phyloP scores from a whole-genome alignment of 2,329 filamentous ascomycete genomes.

The Fusarium nurragi region DNA sequence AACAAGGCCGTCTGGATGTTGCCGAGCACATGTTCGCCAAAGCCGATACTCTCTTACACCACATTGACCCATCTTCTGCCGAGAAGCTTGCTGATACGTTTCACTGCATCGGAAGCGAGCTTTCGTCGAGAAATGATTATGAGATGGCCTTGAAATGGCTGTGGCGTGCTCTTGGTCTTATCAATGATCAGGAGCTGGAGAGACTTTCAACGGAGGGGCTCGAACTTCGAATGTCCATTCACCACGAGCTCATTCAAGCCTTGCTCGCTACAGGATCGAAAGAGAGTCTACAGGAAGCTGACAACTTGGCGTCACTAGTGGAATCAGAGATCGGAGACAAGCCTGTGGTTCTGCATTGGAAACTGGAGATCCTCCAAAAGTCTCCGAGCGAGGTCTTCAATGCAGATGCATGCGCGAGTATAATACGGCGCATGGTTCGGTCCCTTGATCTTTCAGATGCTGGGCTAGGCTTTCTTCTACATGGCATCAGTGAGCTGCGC shows the following conservation, averaged over 20 bases:
- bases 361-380: slow-evolving; percentile 70
- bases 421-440: slow-evolving; percentile 70
- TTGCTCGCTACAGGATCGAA: slow-evolving; percentile 59
- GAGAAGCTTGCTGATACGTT: slow-evolving; percentile 74
- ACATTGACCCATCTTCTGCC: slow-evolving; percentile 58
- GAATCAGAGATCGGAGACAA: slow-evolving; percentile 71
- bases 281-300: slow-evolving; percentile 61
- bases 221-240: slow-evolving; percentile 72
- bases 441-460: slow-evolving; percentile 67
- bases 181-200: slow-evolving; percentile 65
- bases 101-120: slow-evolving; percentile 75
- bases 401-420: slow-evolving; percentile 57
- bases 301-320: slow-evolving; percentile 67
- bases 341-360: slow-evolving; percentile 72
- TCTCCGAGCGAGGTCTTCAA: slow-evolving; percentile 60
- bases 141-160: slow-evolving; percentile 75
- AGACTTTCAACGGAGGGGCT: slow-evolving; percentile 66
- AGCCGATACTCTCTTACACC: slow-evolving; percentile 52
- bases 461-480: slow-evolving; percentile 72
- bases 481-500: slow-evolving; percentile 73
- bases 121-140: slow-evolving; percentile 63
- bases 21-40: slow-evolving; percentile 82
- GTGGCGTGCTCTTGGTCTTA: slow-evolving; percentile 68
- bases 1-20: slow-evolving; percentile 75
- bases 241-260: slow-evolving; percentile 69